These are phyloP conservation scores for Lentinus brumalis DNA, from an alignment of 768 basidiomycete genomes.

Conservation along the genomic window DNA sequence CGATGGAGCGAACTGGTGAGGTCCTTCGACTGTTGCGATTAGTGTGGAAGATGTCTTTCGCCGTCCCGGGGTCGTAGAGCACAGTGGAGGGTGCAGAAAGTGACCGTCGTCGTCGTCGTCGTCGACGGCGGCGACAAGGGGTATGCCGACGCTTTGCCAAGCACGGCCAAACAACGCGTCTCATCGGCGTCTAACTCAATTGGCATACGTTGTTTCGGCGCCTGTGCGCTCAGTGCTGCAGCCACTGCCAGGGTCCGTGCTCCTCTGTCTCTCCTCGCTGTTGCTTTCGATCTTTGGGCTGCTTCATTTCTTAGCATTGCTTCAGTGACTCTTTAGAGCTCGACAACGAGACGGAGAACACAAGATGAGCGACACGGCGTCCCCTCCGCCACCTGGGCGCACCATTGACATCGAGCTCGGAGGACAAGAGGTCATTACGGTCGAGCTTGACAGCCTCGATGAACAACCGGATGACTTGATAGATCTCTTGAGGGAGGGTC, in stretches of 20 bases:
- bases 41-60: not conserved
- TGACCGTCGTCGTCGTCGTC: slow-evolving; percentile 19
- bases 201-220: no score
- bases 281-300: not conserved
- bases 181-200: not conserved
- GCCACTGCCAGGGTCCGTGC: no score
- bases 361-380: slow-evolving; percentile 12
- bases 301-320: not conserved
- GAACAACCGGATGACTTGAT: slow-evolving; percentile 75
- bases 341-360: no score
- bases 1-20: not conserved
- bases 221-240: no score
- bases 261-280: no score
- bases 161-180: slow-evolving; percentile 23
- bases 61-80: not conserved
- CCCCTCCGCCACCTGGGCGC: slow-evolving; percentile 25
- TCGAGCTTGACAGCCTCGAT: slow-evolving; percentile 87
- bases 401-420: slow-evolving; percentile 64
- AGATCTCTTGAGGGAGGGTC: slow-evolving; percentile 70
- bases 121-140: slow-evolving; percentile 17
- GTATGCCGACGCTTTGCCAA: slow-evolving; percentile 14
- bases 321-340: not conserved
- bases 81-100: not conserved
- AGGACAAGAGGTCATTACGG: slow-evolving; percentile 83
- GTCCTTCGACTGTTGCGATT: no score